Evolutionary conservation across 2,329 filamentous ascomycete species (phyloP).

Genomic region (Trichoderma sp.): DNA sequence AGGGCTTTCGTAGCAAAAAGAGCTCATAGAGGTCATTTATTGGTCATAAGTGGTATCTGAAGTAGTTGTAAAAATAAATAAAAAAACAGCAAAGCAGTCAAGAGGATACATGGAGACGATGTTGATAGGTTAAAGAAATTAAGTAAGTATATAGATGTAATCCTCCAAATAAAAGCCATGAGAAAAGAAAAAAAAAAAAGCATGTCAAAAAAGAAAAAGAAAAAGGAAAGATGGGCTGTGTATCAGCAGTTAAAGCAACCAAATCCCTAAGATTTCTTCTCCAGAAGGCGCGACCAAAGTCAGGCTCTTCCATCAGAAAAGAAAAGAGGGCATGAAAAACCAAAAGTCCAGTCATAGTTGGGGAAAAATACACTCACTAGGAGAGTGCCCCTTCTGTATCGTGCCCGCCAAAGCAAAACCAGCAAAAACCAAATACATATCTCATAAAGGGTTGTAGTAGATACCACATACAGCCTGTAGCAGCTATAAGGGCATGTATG

Average conservation of each 20-base stretch:
- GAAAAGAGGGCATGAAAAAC: conserved; percentile 18
- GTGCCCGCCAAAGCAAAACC: conserved; percentile 8
- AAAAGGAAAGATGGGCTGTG: background rate
- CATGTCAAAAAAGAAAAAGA: background rate
- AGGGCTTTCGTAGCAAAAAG: background rate
- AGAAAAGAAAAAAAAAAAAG: background rate
- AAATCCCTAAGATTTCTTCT: background rate
- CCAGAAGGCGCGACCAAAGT: background rate
- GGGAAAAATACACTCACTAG: background rate
- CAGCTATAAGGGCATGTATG: conserved; percentile 6
- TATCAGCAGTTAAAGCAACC: background rate
- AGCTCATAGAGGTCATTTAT: conserved; percentile 19
- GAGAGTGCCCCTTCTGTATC: conserved; percentile 15
- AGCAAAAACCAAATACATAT: conserved; percentile 14
- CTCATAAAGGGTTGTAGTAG: conserved; percentile 18
- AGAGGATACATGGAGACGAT: background rate
- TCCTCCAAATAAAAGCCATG: background rate
- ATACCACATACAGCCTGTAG: conserved; percentile 17
- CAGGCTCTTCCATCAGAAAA: background rate
- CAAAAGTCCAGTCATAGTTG: conserved; percentile 3
- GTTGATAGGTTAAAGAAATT: conserved; percentile 14
- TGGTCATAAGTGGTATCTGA: conserved; percentile 26
- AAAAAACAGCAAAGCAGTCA: background rate
- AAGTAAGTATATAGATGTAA: conserved; percentile 18
- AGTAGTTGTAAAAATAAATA: background rate